Evolutionary conservation across 1,284 basidiomycete species (phyloP), one percentile per base, ranked within the genome.

Genomic region (Psilocybe mexicana): DNA sequence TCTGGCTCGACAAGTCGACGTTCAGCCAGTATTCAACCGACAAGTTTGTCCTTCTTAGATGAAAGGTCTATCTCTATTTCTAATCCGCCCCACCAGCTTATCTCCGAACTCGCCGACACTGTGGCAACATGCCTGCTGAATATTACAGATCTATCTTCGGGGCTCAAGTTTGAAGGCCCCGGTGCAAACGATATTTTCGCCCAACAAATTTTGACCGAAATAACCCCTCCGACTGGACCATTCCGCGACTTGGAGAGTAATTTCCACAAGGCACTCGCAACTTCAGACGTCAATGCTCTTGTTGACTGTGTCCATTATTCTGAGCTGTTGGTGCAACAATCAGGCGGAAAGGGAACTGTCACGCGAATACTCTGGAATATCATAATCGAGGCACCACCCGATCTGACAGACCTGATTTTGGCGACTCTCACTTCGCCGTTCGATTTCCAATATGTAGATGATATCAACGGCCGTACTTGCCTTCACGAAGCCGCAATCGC

Each of bases 11-110:
- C 97, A 99, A 73, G 96, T 99, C 10, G 97, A 99, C 65, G 93
- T 98, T 11, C 97, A 99, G 70, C 97, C 96, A 2, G 94, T 95
- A 46, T 98, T 98, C 76, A 97, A 98, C 71, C 84, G 97, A 75
- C 95, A 98, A 79, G 91, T 90, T 45, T 18, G 52, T 38, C 42
- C 42, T 24, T 35, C 18, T 35, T 44, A 1, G n/a, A 24, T 33
- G 6, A 25, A 25, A 43, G 14, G 35, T 59, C 25, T 33, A 26
- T 33, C 43, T 44, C 46, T 59, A 18, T 52, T 38, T 53, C 42
- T 48, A 53, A 49, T 59, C 49, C 6, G 35, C 23, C 50, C 56
- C 46, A 55, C 5, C 40, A 91, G 85, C 92, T 98, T 68, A 96
- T 99, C 60, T 92, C 95, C 50, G 95, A 98, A 70, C 82, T 99